These are phyloP conservation scores for Fusarium paranaense DNA, from an alignment of 2,329 filamentous ascomycete genomes.

Conservation along the genomic window DNA sequence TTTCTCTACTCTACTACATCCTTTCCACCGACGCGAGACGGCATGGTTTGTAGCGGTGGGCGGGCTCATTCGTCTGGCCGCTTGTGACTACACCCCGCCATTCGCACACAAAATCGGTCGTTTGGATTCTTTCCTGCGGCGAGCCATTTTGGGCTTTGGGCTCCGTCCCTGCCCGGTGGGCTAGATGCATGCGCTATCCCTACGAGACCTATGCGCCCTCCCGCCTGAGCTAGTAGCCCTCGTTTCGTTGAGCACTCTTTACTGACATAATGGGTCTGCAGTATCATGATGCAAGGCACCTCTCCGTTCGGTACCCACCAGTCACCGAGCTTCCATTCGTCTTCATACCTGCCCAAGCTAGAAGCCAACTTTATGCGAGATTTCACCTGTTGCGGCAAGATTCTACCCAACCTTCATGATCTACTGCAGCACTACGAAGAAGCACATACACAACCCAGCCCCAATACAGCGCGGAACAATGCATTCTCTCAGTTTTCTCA, in stretches of 20 bases:
- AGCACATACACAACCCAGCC: constrained; percentile 80
- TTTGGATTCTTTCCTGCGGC: constrained; percentile 30
- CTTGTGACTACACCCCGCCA: neutral
- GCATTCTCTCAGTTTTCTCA: constrained; percentile 55
- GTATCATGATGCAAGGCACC: constrained; percentile 94
- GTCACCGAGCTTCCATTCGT: constrained; percentile 96
- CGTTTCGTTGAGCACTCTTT: constrained; percentile 13
- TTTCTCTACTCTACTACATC: neutral
- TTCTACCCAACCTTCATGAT: constrained; percentile 91
- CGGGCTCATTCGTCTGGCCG: neutral
- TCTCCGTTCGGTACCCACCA: constrained; percentile 87
- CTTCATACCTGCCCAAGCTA: constrained; percentile 94
- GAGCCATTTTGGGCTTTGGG: constrained; percentile 38
- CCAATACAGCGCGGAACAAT: constrained; percentile 55
- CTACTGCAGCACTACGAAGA: constrained; percentile 97
- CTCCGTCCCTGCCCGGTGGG: constrained; percentile 30
- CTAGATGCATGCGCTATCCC: constrained; percentile 16
- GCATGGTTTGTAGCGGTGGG: neutral
- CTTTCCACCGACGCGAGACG: neutral
- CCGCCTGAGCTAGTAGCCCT: neutral
- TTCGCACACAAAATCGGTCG: constrained; percentile 4
- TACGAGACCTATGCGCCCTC: constrained; percentile 24
- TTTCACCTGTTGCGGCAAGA: constrained; percentile 93
- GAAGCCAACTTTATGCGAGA: constrained; percentile 98
- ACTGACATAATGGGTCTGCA: constrained; percentile 55